phyloP scores from a whole-genome alignment of 2,329 filamentous ascomycete species.

The Apiospora malaysiana region DNA sequence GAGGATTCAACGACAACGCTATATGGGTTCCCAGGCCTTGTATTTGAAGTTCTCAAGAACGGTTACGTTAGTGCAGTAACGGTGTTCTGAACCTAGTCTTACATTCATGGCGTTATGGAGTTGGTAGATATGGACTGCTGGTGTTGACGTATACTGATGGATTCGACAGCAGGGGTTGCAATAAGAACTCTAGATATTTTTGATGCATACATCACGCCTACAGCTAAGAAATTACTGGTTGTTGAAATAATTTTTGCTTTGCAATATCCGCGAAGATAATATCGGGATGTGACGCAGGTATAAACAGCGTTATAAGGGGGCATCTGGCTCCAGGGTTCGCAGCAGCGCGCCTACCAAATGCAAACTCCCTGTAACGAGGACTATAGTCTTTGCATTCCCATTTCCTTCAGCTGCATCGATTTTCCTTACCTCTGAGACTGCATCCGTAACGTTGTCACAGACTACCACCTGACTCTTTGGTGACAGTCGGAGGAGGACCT shows the following conservation, averaged over 20 bases:
- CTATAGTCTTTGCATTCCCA: constrained; percentile 53
- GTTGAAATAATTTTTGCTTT: not conserved
- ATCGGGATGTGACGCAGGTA: too few species aligned
- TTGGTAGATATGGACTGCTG: not conserved
- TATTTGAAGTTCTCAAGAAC: constrained; percentile 96
- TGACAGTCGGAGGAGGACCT: constrained; percentile 63
- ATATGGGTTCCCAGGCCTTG: constrained; percentile 90
- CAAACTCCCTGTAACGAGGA: constrained; percentile 80
- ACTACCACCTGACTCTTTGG: constrained; percentile 52
- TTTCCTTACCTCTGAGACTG: constrained; percentile 62
- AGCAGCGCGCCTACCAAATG: constrained; percentile 83
- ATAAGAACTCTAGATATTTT: not conserved
- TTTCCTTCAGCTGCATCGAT: constrained; percentile 41
- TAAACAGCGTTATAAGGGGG: not conserved
- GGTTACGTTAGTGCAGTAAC: constrained; percentile 88
- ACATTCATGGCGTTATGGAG: constrained; percentile 6
- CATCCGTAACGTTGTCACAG: constrained; percentile 73
- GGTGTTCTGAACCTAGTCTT: constrained; percentile 65
- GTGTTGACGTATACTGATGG: not conserved
- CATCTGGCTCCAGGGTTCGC: constrained; percentile 64
- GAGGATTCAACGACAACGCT: constrained; percentile 77
- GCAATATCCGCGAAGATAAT: not conserved
- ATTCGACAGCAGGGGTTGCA: not conserved
- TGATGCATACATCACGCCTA: not conserved
- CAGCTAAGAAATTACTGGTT: not conserved